A percentile compares a stretch with the other conserved stretches of the same genome.
Evolutionary conservation across 495 filamentous ascomycete species (phyloP).

Genomic region (Tuber brumale): DNA sequence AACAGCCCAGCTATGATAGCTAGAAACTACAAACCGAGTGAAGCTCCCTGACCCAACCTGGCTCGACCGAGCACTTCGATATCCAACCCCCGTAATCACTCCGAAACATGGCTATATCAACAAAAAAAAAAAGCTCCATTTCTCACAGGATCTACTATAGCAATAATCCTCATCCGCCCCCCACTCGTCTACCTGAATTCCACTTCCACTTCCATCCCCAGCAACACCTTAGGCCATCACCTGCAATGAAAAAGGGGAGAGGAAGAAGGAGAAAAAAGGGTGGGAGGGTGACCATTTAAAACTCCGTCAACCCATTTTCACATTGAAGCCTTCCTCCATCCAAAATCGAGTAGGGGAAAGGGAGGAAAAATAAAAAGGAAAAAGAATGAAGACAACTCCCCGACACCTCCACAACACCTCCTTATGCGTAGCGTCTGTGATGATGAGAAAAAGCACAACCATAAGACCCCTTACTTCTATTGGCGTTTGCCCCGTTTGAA

Average conservation of each 20-base stretch:
- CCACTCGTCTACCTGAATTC: neutral
- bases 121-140: neutral
- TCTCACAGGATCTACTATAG: conserved; percentile 1
- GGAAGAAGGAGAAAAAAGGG: neutral
- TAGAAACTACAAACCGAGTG: neutral
- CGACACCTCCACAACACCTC: neutral
- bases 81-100: neutral
- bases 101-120: neutral
- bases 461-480: neutral
- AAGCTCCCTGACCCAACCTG: neutral
- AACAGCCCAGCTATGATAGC: neutral
- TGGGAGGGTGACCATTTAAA: neutral
- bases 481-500: neutral
- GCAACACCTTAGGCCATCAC: neutral
- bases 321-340: neutral
- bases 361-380: neutral
- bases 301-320: conserved; percentile 1
- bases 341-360: neutral
- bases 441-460: neutral
- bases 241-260: neutral
- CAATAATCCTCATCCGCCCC: neutral
- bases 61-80: neutral
- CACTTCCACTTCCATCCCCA: neutral
- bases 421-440: neutral
- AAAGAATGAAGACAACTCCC: neutral